These are phyloP conservation scores for Sphagnum magellanicum DNA, from an alignment of 228 moss, liverwort and hornwort genomes.

Conservation along the genomic window DNA sequence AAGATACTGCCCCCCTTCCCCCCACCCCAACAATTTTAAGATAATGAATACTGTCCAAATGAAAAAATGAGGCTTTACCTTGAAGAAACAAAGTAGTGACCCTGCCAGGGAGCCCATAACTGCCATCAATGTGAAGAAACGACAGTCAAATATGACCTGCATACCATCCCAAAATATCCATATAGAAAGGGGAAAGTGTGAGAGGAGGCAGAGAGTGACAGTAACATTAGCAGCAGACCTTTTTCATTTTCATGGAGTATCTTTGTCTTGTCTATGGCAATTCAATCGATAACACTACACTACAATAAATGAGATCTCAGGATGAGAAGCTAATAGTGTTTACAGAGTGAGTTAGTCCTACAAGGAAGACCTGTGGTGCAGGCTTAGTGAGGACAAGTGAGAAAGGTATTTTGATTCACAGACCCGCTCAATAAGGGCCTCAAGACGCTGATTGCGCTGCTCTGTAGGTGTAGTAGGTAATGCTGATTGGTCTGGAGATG, in stretches of 20 bases:
- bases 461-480: not conserved
- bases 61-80: conserved; percentile 26
- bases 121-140: conserved; percentile 86
- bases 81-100: conserved; percentile 80
- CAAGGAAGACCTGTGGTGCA: no score
- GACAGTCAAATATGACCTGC: conserved; percentile 87
- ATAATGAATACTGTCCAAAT: not conserved
- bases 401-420: conserved; percentile 6
- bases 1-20: not conserved
- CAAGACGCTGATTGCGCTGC: conserved; percentile 23
- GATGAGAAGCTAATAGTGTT: no score
- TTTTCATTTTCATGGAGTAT: not conserved
- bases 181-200: not conserved
- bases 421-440: conserved; percentile 62
- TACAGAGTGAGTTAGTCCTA: no score
- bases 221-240: not conserved
- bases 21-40: not conserved
- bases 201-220: not conserved
- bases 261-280: no score
- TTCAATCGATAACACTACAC: no score
- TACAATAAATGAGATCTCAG: no score
- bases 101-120: conserved; percentile 88
- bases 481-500: conserved; percentile 8
- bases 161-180: not conserved
- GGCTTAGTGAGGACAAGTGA: not conserved